A percentile compares a stretch with the other conserved stretches of the same genome.
phyloP scores from a whole-genome alignment of 371 early-diverging fungal species.

The Apophysomyces trapeziformis region DNA sequence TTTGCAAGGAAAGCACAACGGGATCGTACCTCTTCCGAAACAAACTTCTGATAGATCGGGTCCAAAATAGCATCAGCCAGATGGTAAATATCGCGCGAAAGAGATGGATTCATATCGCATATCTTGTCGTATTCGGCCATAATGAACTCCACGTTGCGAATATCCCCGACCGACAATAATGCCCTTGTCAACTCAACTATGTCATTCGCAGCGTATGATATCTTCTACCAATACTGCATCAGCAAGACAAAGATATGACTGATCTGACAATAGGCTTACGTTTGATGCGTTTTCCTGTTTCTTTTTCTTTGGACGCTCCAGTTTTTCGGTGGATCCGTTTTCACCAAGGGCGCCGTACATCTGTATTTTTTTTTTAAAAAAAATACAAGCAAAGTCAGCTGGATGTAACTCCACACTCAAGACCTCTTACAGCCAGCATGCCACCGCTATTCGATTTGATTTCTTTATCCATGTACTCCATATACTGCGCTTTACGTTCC shows the following conservation, averaged over 20 bases:
- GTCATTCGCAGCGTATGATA: conserved; percentile 50
- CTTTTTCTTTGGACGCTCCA: conserved; percentile 21
- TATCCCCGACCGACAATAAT: conserved; percentile 70
- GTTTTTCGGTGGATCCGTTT: conserved; percentile 40
- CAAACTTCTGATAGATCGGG: conserved; percentile 53
- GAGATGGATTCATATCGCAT: conserved; percentile 60
- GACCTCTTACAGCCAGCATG: conserved; percentile 30
- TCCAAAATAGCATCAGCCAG: conserved; percentile 61
- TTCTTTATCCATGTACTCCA: conserved; percentile 55
- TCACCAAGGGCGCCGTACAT: conserved; percentile 50
- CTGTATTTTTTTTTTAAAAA: conserved; percentile 8
- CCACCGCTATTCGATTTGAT: conserved; percentile 47
- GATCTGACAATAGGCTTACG: conserved; percentile 9
- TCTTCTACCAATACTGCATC: background rate
- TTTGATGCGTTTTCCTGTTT: conserved; percentile 5
- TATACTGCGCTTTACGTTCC: conserved; percentile 49
- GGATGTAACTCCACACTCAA: background rate
- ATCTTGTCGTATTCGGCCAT: conserved; percentile 63
- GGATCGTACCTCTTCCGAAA: conserved; percentile 32
- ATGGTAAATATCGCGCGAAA: conserved; percentile 67
- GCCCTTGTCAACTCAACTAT: conserved; percentile 67
- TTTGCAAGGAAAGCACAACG: conserved; percentile 21
- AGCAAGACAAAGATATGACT: background rate
- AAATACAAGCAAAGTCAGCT: background rate
- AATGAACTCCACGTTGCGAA: conserved; percentile 57